phyloP scores from a whole-genome alignment of 768 basidiomycete genomes.

The Pulveroboletus ravenelii region DNA sequence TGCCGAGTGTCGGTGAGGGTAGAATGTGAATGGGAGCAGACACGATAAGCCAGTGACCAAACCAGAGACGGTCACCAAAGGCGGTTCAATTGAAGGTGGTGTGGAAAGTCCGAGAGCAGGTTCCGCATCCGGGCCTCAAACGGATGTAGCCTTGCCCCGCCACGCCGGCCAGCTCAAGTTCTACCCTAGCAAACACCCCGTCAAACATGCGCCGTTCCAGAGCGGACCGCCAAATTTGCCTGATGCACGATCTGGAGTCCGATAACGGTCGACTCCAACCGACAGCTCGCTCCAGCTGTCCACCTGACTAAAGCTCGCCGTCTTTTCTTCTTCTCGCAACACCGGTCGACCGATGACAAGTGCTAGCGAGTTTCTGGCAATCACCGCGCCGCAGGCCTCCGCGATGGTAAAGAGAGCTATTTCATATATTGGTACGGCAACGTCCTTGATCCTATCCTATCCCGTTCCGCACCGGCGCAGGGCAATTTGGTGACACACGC shows the following conservation, averaged over 20 bases:
- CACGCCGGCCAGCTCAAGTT: background rate
- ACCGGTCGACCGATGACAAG: background rate
- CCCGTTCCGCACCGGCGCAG: background rate
- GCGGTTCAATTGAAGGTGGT: background rate
- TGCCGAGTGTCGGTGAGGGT: slow-evolving; percentile 1
- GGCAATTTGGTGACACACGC: background rate
- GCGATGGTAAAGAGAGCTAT: background rate
- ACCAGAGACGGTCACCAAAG: background rate
- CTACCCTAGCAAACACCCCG: background rate
- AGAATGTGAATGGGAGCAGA: background rate
- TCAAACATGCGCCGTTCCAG: slow-evolving; percentile 1
- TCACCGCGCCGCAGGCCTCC: background rate
- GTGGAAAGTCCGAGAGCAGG: slow-evolving; percentile 6
- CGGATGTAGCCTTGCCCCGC: no score
- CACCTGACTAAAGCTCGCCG: no score
- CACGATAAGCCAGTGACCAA: background rate
- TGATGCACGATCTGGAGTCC: slow-evolving; percentile 9
- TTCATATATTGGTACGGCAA: background rate
- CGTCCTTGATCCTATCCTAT: slow-evolving; percentile 6
- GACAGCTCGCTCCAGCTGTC: no score
- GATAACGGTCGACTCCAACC: background rate
- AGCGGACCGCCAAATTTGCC: slow-evolving; percentile 23
- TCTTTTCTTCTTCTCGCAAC: no score
- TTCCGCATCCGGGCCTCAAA: no score
- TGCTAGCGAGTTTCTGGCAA: background rate